Conservation (phyloP, 1,284 basidiomycete species). For the Malassezia slooffiae region DNA sequence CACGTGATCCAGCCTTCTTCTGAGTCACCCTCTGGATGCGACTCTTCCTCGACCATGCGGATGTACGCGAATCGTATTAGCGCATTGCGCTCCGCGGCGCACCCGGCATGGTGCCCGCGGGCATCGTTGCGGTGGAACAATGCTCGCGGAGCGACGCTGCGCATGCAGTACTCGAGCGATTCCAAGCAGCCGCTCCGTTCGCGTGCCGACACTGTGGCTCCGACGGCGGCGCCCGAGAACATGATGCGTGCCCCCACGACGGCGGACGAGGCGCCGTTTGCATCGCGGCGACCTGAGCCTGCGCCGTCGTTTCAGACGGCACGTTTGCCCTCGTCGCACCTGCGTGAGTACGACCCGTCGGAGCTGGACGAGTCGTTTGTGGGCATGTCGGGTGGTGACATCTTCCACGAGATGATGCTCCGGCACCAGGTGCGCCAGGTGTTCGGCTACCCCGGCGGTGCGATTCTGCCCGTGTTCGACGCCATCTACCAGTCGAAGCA, state of each 20-base stretch:
- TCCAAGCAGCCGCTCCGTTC: no score
- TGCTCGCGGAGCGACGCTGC: no score
- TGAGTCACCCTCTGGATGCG: no score
- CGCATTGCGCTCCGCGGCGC: conserved; percentile 4
- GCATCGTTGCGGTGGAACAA: no score
- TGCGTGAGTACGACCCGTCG: conserved; percentile 21
- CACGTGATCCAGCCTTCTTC: no score
- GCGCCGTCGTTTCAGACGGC: conserved; percentile 39
- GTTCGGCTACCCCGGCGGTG: conserved; percentile 95
- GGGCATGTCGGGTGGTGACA: conserved; percentile 87
- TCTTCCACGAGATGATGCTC: conserved; percentile 99
- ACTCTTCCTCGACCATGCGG: conserved; percentile 5
- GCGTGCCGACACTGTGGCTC: no score
- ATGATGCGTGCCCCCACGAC: no score
- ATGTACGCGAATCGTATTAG: conserved; percentile 7
- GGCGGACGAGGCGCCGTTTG: no score
- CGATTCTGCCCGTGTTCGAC: conserved; percentile 95
- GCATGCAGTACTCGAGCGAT: no score
- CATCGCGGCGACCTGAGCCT: conserved; percentile 37
- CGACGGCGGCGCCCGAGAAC: no score
- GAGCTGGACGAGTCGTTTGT: conserved; percentile 57
- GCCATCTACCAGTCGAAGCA: conserved; percentile 93
- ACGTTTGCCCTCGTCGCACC: conserved; percentile 16
- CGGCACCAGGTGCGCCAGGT: conserved; percentile 90
- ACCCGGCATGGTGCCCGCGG: no score